Base-by-base conservation (phyloP, 306 rosid species). In the Cicer chorassanicum region DNA sequence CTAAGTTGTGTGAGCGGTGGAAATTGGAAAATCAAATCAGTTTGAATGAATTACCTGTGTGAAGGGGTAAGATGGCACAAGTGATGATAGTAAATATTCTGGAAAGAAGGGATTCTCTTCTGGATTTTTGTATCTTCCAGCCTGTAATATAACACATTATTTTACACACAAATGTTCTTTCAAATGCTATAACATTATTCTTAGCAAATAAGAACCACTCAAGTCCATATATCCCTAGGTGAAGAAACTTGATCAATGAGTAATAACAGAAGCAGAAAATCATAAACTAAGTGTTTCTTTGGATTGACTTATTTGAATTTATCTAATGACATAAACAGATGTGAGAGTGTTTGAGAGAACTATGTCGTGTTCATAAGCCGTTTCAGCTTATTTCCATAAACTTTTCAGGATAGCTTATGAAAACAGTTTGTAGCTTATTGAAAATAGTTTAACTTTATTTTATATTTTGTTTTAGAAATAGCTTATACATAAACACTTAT, bases 81-180 rank as follows among this genome's bases (percentile, higher is more conserved):
- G 1, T n/a, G 96, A 83, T 75, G 73, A 59, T 5, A 84, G 82
- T 56, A 92, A 70, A 65, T 75, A 46, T 49, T 84, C 85, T 1
- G 93, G 97, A 75, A 84, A 95, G 78, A 90, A 95, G 0, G 99
- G 87, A 44, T 84, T 82, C 78, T 90, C 97, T 89, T 92, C 98
- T 7, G 93, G 98, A 80, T 76, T 89, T 57, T 82, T 75, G 78
- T 84, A 95, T 76, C 91, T 85, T 72, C 98, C 99, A 21, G 89
- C 92, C 99, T 95, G 90, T 15, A 84, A 74, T 53, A 78, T 70
- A 66, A 65, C 54, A 10, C n/a, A 60, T 24, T 44, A 54, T 61
- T 65, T 74, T 18, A 65, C 16, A 16, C 6, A 14, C 14, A 21
- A 21, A 44, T 40, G 13, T 72, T 54, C 59, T 68, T 61, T 44